These are phyloP conservation scores for Edaphochlamys debaryana DNA, from an alignment of 139 green algal species.

Conservation along the genomic window DNA sequence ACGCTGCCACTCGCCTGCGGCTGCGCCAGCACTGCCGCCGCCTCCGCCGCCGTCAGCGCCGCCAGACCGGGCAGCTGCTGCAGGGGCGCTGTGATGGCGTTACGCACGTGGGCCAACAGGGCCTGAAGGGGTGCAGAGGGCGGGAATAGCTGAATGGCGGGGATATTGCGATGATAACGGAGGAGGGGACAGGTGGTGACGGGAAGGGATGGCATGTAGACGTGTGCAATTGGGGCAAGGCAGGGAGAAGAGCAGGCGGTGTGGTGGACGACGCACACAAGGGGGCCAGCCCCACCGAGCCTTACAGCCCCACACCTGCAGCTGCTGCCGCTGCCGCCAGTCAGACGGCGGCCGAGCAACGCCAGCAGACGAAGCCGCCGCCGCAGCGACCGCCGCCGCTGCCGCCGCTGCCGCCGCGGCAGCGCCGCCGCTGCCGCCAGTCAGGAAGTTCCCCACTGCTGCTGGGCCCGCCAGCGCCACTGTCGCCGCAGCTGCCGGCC, in stretches of 20 bases:
- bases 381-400: background rate
- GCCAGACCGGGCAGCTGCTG: slow-evolving; percentile 62
- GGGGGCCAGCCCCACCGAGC: too few species aligned
- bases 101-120: slow-evolving; percentile 62
- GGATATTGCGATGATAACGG: too few species aligned
- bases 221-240: too few species aligned
- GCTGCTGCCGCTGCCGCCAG: slow-evolving; percentile 24
- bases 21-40: slow-evolving; percentile 49
- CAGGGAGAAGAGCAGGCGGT: too few species aligned
- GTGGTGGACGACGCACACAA: too few species aligned
- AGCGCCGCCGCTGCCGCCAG: background rate
- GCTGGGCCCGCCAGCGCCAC: background rate
- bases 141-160: too few species aligned
- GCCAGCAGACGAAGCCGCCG: too few species aligned
- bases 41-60: slow-evolving; percentile 70
- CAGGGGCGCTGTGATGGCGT: slow-evolving; percentile 51
- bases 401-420: slow-evolving; percentile 37
- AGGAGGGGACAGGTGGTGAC: too few species aligned
- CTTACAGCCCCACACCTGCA: too few species aligned
- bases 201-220: too few species aligned
- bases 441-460: background rate
- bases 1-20: slow-evolving; percentile 32
- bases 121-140: background rate
- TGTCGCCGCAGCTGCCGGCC: background rate
- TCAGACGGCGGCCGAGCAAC: background rate